Percentiles rank a stretch among this genome's conserved stretches.
phyloP scores from a whole-genome alignment of 257 asterid species.

The Solanum pinnatisectum region DNA sequence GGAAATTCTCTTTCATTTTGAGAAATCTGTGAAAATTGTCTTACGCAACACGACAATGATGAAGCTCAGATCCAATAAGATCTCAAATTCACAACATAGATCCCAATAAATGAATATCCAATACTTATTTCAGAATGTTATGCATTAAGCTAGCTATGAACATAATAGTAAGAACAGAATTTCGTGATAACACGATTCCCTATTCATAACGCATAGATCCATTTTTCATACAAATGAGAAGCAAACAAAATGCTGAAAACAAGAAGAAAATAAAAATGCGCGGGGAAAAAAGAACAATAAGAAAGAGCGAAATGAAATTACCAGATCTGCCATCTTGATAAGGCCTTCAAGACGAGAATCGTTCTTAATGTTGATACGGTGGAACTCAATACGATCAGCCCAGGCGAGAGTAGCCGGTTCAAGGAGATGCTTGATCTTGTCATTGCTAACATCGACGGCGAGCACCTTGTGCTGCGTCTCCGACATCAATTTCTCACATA shows the following conservation, averaged over 20 bases:
- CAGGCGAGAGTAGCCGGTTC: conserved; percentile 50
- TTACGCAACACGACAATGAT: background rate
- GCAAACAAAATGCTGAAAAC: background rate
- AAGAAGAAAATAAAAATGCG: background rate
- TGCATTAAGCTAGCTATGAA: background rate
- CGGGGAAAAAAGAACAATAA: background rate
- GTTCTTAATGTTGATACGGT: conserved; percentile 82
- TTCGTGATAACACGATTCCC: background rate
- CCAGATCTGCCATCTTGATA: conserved; percentile 95
- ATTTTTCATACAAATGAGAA: background rate
- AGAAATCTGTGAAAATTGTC: background rate
- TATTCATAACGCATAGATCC: background rate
- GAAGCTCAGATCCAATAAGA: conserved; percentile 5
- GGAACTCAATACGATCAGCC: conserved; percentile 79
- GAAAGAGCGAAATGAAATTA: conserved; percentile 6
- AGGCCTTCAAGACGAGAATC: conserved; percentile 98
- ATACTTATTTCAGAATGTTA: background rate
- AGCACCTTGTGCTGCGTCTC: conserved; percentile 77
- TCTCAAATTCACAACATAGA: background rate
- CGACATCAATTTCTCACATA: conserved; percentile 76
- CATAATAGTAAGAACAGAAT: background rate
- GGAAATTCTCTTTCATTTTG: background rate
- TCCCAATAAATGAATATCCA: background rate
- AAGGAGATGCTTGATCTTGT: conserved; percentile 79
- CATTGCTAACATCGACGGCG: conserved; percentile 80